These are phyloP conservation scores for Albatrellus sp. DNA, from an alignment of 1,284 basidiomycete species.

Conservation along the genomic window DNA sequence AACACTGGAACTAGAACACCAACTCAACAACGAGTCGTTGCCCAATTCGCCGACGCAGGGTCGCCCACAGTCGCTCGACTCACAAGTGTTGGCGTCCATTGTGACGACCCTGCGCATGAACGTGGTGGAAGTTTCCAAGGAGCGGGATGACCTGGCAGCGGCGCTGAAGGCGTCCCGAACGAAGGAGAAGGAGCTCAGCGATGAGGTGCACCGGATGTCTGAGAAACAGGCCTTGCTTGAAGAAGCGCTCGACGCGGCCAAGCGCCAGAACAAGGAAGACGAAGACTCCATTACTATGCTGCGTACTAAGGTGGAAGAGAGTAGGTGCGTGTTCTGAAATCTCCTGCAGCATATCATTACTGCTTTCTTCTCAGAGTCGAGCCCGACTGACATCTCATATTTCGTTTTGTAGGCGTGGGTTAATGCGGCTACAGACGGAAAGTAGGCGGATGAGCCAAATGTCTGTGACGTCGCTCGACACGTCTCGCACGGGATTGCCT, in stretches of 20 bases:
- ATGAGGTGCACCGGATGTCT: slow-evolving; percentile 47
- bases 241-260: slow-evolving; percentile 46
- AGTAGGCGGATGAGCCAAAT: slow-evolving; percentile 51
- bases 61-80: slow-evolving; percentile 50
- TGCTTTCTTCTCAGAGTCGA: too few relatives aligned
- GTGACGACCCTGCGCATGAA: slow-evolving; percentile 53
- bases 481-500: slow-evolving; percentile 32
- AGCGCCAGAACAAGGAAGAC: slow-evolving; percentile 56
- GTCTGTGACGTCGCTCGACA: slow-evolving; percentile 36
- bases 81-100: slow-evolving; percentile 63
- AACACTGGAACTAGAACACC: slow-evolving; percentile 61
- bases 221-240: slow-evolving; percentile 53
- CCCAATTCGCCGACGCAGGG: slow-evolving; percentile 23
- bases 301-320: slow-evolving; percentile 83
- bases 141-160: slow-evolving; percentile 50
- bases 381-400: slow-evolving; percentile 1
- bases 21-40: slow-evolving; percentile 54
- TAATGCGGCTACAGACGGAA: slow-evolving; percentile 87
- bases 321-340: slow-evolving; percentile 39
- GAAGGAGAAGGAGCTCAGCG: slow-evolving; percentile 45
- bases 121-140: slow-evolving; percentile 46
- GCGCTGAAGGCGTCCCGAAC: slow-evolving; percentile 35
- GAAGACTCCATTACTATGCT: slow-evolving; percentile 74
- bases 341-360: background rate
- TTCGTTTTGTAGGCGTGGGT: slow-evolving; percentile 44